Percentiles rank a stretch among this genome's conserved stretches.
phyloP scores from a whole-genome alignment of 345 rosid species.

The Syzygium oleosum region DNA sequence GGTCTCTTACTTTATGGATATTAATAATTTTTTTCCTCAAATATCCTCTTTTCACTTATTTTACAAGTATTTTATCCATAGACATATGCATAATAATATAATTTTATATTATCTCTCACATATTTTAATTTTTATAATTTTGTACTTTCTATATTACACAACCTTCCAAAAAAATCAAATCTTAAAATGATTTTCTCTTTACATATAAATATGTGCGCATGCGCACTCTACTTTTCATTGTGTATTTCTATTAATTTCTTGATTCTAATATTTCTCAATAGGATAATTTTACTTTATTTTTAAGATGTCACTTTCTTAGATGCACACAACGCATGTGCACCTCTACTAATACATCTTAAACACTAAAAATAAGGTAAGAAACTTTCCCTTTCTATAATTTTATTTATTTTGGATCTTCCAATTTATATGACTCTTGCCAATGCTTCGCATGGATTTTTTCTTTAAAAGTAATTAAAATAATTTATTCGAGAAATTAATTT shows the following conservation, averaged over 20 bases:
- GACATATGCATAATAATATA: not conserved
- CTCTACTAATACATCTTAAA: not conserved
- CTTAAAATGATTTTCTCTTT: not conserved
- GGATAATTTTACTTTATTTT: not conserved
- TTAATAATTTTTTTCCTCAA: not conserved
- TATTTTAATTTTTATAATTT: not conserved
- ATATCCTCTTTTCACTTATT: not conserved
- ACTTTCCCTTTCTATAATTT: not conserved
- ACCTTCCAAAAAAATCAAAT: not conserved
- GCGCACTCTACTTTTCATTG: not conserved
- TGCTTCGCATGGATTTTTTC: not conserved
- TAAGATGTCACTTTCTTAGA: not conserved
- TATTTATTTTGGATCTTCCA: not conserved
- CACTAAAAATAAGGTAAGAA: not conserved
- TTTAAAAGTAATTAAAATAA: not conserved
- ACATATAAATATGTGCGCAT: not conserved
- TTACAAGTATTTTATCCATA: not conserved
- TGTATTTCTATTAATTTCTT: not conserved
- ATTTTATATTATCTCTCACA: not conserved
- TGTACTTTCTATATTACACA: not conserved
- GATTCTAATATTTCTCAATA: not conserved
- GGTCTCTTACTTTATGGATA: not conserved
- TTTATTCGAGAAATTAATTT: not conserved
- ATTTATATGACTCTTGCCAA: not conserved
- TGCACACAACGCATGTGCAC: not conserved